These are phyloP conservation scores for Halophytophthora polymorphica DNA, from an alignment of 352 stramenopile genomes.

Conservation along the genomic window DNA sequence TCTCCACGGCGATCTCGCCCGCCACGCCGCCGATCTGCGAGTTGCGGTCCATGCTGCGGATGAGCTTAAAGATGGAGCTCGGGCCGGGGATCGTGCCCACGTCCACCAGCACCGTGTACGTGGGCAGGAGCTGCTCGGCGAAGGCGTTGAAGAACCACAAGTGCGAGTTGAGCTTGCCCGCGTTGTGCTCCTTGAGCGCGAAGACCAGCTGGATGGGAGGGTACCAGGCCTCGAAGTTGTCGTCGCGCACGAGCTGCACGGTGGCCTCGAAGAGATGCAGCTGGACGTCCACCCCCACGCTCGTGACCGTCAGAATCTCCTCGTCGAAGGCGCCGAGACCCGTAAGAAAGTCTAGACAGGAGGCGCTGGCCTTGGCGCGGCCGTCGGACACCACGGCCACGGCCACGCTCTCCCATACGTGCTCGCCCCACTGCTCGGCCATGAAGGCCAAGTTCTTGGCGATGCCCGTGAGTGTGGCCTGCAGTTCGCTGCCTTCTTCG, in stretches of 20 bases:
- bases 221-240: constrained; percentile 44
- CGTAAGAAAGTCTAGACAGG: constrained; percentile 38
- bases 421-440: constrained; percentile 34
- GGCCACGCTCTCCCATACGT: constrained; percentile 38
- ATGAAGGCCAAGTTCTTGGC: constrained; percentile 39
- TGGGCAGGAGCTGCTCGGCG: constrained; percentile 46
- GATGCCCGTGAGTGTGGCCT: constrained; percentile 38
- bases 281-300: constrained; percentile 36
- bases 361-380: constrained; percentile 35
- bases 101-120: constrained; percentile 51
- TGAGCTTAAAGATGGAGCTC: constrained; percentile 37
- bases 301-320: constrained; percentile 53
- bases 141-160: constrained; percentile 64
- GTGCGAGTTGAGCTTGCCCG: constrained; percentile 50
- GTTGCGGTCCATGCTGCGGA: constrained; percentile 50
- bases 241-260: constrained; percentile 35
- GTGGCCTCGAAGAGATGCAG: constrained; percentile 48
- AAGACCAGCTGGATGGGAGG: constrained; percentile 48
- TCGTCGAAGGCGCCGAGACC: constrained; percentile 42
- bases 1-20: constrained; percentile 39
- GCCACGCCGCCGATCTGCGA: constrained; percentile 47
- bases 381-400: constrained; percentile 44
- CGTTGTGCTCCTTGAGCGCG: constrained; percentile 50
- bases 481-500: constrained; percentile 39
- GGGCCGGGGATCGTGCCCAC: constrained; percentile 39